Evolutionary conservation across 106 monocot species (phyloP).

Genomic region (Dendrobium officinale): DNA sequence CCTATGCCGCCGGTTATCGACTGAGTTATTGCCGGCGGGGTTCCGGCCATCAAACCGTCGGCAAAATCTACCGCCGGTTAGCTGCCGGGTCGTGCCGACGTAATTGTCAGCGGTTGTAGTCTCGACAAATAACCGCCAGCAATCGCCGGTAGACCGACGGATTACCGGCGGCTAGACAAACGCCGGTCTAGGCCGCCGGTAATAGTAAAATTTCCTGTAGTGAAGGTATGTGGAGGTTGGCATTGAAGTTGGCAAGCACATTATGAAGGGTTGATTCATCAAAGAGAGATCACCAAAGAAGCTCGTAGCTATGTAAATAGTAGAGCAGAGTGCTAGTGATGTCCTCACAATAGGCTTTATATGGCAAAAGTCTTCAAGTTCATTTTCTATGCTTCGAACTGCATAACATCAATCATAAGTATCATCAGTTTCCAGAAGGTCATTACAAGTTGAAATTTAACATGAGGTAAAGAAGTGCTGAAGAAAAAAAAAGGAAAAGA

Average conservation of each 20-base stretch:
- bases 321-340: conserved; percentile 64
- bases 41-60: too few species aligned
- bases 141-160: too few species aligned
- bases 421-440: not conserved
- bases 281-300: conserved; percentile 86
- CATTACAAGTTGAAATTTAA: not conserved
- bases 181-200: too few species aligned
- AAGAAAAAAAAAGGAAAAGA: too few species aligned
- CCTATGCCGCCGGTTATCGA: too few species aligned
- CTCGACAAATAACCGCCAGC: too few species aligned
- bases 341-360: conserved; percentile 69
- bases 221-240: conserved; percentile 61
- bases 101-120: too few species aligned
- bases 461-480: not conserved
- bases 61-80: too few species aligned
- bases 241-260: conserved; percentile 87
- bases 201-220: too few species aligned
- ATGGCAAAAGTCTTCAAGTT: conserved; percentile 65
- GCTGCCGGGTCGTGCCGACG: too few species aligned
- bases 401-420: conserved; percentile 12
- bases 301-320: conserved; percentile 75
- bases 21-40: too few species aligned
- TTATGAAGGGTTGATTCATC: conserved; percentile 81
- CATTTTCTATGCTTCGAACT: conserved; percentile 93
- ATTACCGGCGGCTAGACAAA: too few species aligned